Evolutionary conservation across 805 yeast genomes (phyloP).

Genomic region (Pichia cephalocereana): DNA sequence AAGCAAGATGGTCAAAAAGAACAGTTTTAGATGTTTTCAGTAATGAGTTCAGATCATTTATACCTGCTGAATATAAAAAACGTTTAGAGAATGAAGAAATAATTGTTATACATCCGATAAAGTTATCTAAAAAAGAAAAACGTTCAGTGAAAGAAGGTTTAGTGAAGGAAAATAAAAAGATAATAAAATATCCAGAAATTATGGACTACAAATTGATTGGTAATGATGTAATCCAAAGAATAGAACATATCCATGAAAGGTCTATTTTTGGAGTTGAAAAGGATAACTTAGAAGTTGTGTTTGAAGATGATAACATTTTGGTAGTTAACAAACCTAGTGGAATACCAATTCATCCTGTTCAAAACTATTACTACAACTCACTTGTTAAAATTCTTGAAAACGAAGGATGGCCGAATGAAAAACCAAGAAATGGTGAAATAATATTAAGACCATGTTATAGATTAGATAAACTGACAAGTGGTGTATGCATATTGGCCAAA

Average conservation of each 20-base stretch:
- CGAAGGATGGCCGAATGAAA: slow-evolving; percentile 13
- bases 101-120: slow-evolving; percentile 11
- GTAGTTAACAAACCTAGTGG: slow-evolving; percentile 46
- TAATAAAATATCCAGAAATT: slow-evolving; percentile 13
- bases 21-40: slow-evolving; percentile 30
- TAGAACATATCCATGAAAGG: slow-evolving; percentile 25
- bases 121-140: slow-evolving; percentile 12
- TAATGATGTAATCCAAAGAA: slow-evolving; percentile 23
- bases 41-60: slow-evolving; percentile 30
- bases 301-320: slow-evolving; percentile 24
- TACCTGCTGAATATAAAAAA: slow-evolving; percentile 15
- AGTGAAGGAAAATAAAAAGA: background rate
- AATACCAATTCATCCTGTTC: slow-evolving; percentile 47
- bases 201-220: slow-evolving; percentile 11
- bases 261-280: slow-evolving; percentile 7
- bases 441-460: slow-evolving; percentile 36
- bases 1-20: slow-evolving; percentile 36
- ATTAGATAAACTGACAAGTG: slow-evolving; percentile 46
- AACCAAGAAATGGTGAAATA: background rate
- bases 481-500: slow-evolving; percentile 38
- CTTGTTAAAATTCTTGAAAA: slow-evolving; percentile 36
- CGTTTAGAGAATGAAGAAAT: slow-evolving; percentile 15
- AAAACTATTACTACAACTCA: slow-evolving; percentile 35
- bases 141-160: background rate
- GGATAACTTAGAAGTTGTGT: slow-evolving; percentile 10